Percentiles rank a stretch among this genome's conserved stretches.
These are phyloP conservation scores for Ophiostoma ulmi DNA, from an alignment of 2,329 filamentous ascomycete species.

Conservation along the genomic window DNA sequence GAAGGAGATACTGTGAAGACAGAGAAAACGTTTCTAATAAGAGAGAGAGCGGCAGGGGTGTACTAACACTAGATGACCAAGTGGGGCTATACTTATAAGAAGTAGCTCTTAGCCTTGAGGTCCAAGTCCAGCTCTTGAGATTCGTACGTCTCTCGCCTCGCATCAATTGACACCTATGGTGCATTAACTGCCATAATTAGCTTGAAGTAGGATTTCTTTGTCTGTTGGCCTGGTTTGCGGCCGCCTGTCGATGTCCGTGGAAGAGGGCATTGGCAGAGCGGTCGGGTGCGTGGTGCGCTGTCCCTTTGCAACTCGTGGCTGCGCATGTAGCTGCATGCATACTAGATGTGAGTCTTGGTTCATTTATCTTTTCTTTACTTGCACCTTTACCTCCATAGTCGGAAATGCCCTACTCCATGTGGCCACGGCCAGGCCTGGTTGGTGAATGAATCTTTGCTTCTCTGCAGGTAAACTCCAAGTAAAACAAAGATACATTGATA, in stretches of 20 bases:
- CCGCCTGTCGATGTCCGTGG: background rate
- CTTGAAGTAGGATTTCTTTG: background rate
- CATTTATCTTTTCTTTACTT: background rate
- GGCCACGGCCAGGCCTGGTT: constrained; percentile 18
- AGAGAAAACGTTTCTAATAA: background rate
- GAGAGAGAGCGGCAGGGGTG: background rate
- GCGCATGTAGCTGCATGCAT: background rate
- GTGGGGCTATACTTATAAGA: constrained; percentile 4
- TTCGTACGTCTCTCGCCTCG: background rate
- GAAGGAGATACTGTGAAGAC: too few species aligned
- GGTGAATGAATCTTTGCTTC: background rate
- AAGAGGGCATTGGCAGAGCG: too few species aligned
- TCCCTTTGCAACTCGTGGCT: background rate
- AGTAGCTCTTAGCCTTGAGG: background rate
- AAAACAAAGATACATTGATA: too few species aligned
- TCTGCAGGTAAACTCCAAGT: too few species aligned
- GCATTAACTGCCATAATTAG: background rate
- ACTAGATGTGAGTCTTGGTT: background rate
- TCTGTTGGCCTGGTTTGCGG: background rate
- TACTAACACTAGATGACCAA: background rate
- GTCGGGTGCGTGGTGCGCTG: background rate
- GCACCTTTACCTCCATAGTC: background rate
- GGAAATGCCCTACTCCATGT: constrained; percentile 14
- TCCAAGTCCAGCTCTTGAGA: background rate
- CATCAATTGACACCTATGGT: background rate